Evolutionary conservation across 805 yeast species (phyloP).

Genomic region (Ogataea thermomethanolica): DNA sequence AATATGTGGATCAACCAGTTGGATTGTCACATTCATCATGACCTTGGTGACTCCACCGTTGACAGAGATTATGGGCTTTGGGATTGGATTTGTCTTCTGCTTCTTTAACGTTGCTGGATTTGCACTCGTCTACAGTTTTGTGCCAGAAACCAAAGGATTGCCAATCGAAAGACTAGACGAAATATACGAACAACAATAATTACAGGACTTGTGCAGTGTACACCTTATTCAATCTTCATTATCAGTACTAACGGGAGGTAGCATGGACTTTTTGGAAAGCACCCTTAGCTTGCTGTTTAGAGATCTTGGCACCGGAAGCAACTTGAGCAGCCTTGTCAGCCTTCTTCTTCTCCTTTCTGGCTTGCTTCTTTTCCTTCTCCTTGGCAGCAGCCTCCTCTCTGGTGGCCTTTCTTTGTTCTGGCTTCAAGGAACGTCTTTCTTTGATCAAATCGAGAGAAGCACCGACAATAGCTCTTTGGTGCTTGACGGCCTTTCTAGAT

Average conservation of each 20-base stretch:
- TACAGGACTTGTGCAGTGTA: constrained; percentile 4
- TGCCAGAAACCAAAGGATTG: constrained; percentile 33
- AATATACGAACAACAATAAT: constrained; percentile 14
- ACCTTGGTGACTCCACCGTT: constrained; percentile 69
- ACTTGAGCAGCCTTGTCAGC: constrained; percentile 83
- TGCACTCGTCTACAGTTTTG: constrained; percentile 25
- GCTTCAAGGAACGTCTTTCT: constrained; percentile 94
- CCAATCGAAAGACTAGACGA: constrained; percentile 24
- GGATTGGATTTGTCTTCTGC: constrained; percentile 59
- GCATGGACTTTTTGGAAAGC: constrained; percentile 96
- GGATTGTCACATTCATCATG: constrained; percentile 62
- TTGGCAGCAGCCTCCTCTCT: constrained; percentile 85
- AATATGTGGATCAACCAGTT: constrained; percentile 59
- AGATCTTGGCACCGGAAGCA: constrained; percentile 73
- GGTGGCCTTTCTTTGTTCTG: constrained; percentile 97
- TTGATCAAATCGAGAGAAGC: constrained; percentile 97
- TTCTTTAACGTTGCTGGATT: constrained; percentile 20
- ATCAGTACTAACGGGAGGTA: constrained; percentile 78
- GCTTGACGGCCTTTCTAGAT: constrained; percentile 94
- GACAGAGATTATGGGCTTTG: constrained; percentile 57
- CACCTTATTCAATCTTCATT: constrained; percentile 9
- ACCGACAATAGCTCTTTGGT: constrained; percentile 99
- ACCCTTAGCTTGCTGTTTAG: constrained; percentile 97
- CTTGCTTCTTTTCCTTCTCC: constrained; percentile 87
- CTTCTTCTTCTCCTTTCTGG: constrained; percentile 91